phyloP scores from a whole-genome alignment of 1,284 basidiomycete genomes.

The Uromyces viciae-fabae region DNA sequence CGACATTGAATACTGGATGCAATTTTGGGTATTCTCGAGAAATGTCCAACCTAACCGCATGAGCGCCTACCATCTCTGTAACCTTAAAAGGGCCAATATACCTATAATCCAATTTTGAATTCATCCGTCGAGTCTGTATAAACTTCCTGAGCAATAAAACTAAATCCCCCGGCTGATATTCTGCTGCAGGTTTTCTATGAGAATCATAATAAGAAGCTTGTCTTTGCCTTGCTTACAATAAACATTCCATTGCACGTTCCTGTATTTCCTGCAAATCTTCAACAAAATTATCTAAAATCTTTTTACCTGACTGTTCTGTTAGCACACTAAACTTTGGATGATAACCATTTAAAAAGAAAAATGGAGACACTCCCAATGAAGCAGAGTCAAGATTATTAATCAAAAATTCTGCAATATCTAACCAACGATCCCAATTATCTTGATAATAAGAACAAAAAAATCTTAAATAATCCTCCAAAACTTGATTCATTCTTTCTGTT shows the following conservation, averaged over 20 bases:
- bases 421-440: slow-evolving; percentile 49
- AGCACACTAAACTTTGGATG: not conserved
- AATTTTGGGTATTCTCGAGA: not conserved
- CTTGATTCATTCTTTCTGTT: slow-evolving; percentile 26
- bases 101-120: not conserved
- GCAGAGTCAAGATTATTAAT: not conserved
- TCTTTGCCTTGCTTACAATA: not conserved
- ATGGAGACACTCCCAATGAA: not conserved
- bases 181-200: not conserved
- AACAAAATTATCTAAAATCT: not conserved
- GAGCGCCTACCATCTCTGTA: not conserved
- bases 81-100: slow-evolving; percentile 9
- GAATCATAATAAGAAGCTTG: not conserved
- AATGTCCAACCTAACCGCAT: not conserved
- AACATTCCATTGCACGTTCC: not conserved
- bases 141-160: not conserved
- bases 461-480: slow-evolving; percentile 45
- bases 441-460: slow-evolving; percentile 46
- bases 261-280: not conserved
- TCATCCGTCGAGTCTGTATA: not conserved
- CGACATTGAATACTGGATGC: slow-evolving; percentile 10
- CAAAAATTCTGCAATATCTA: slow-evolving; percentile 45
- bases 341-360: slow-evolving; percentile 14
- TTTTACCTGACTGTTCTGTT: not conserved
- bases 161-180: not conserved